A percentile compares a stretch with the other conserved stretches of the same genome.
Evolutionary conservation across 495 filamentous ascomycete species (phyloP).

Genomic region (Talaromyces liani): DNA sequence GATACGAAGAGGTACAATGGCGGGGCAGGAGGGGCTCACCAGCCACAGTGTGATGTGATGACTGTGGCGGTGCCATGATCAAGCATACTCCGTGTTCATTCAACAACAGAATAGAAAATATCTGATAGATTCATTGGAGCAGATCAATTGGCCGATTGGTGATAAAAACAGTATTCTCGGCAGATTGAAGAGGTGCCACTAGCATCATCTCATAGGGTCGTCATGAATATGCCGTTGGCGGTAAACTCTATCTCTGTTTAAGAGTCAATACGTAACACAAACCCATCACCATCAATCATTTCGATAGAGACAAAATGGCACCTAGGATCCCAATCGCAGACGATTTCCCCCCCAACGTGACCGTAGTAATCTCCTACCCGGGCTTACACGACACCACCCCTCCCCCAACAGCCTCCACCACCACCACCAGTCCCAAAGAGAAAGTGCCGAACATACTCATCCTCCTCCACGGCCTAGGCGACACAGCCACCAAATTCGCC

Average conservation of each 20-base stretch:
- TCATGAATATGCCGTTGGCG: not conserved
- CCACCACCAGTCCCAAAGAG: not conserved
- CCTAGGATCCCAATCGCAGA: slow-evolving; percentile 26
- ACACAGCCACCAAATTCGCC: slow-evolving; percentile 62
- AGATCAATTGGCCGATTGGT: not conserved
- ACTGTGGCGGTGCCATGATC: not conserved
- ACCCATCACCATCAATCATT: not conserved
- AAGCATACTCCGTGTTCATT: no score
- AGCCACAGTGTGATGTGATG: not conserved
- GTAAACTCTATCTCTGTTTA: not conserved
- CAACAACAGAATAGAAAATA: not conserved
- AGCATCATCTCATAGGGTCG: not conserved
- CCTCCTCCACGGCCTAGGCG: slow-evolving; percentile 87
- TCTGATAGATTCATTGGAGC: not conserved
- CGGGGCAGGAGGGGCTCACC: not conserved
- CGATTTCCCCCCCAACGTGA: slow-evolving; percentile 46
- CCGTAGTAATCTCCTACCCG: slow-evolving; percentile 36
- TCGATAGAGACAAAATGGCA: slow-evolving; percentile 21
- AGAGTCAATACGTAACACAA: not conserved
- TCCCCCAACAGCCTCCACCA: slow-evolving; percentile 26
- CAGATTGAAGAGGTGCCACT: not conserved
- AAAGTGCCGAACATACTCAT: slow-evolving; percentile 57
- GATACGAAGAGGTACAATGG: not conserved
- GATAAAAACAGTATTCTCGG: not conserved
- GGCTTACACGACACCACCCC: slow-evolving; percentile 23